Conservation (phyloP, 2,329 filamentous ascomycete species). For the Xylariaceae sp. region DNA sequence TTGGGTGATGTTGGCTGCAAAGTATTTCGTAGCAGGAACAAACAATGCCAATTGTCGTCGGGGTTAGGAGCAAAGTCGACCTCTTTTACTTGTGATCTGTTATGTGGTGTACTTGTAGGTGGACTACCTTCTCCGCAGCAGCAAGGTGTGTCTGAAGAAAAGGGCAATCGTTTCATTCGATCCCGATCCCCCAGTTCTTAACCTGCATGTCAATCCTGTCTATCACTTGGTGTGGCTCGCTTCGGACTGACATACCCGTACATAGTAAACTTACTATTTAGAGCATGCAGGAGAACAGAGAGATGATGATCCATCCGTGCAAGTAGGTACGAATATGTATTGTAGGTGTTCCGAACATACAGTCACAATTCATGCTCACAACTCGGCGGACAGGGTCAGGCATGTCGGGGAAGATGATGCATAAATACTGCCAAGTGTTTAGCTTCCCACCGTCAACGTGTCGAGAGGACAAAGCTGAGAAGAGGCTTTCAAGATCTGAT, state of each 20-base stretch:
- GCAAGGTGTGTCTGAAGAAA: not conserved
- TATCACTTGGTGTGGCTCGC: constrained; percentile 5
- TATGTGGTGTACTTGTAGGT: too few species aligned
- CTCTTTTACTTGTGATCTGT: not conserved
- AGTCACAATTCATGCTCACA: not conserved
- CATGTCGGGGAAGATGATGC: not conserved
- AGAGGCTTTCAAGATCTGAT: constrained; percentile 2
- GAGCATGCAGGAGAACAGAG: not conserved
- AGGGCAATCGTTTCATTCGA: not conserved
- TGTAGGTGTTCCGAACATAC: too few species aligned
- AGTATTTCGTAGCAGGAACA: not conserved
- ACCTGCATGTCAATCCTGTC: constrained; percentile 1
- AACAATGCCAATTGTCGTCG: not conserved
- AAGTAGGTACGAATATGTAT: not conserved
- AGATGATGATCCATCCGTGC: not conserved
- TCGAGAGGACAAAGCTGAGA: constrained; percentile 1
- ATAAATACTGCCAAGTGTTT: constrained; percentile 2
- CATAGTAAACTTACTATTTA: not conserved
- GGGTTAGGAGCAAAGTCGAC: not conserved
- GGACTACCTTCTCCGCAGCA: not conserved
- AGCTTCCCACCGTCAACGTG: not conserved
- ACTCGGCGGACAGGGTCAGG: not conserved
- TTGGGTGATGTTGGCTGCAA: not conserved
- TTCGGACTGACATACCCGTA: constrained; percentile 1
- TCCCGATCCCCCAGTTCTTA: not conserved